phyloP scores from a whole-genome alignment of 1,139 yeast species.

The Saccharomycopsis crataegensis region DNA sequence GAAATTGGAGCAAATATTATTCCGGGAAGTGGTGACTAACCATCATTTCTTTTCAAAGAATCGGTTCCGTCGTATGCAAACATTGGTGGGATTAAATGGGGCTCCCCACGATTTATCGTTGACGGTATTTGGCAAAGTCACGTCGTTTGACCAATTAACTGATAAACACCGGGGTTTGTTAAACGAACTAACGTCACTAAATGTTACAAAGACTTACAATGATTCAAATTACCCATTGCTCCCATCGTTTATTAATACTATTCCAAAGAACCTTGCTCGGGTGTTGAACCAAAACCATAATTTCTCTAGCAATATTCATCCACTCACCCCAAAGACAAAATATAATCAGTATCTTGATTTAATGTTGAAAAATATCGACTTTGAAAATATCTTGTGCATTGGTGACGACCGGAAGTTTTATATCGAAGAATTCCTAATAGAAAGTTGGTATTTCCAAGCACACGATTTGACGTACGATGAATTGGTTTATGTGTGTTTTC shows the following conservation, averaged over 20 bases:
- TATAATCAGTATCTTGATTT: conserved; percentile 18
- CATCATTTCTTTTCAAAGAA: conserved; percentile 30
- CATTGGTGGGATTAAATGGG: conserved; percentile 49
- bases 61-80: conserved; percentile 43
- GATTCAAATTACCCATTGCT: conserved; percentile 6
- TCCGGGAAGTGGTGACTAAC: conserved; percentile 23
- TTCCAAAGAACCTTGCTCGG: background rate
- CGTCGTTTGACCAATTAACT: conserved; percentile 1
- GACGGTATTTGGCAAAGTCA: conserved; percentile 29
- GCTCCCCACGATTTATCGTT: conserved; percentile 22
- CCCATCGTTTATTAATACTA: conserved; percentile 3
- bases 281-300: background rate
- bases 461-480: conserved; percentile 65
- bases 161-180: background rate
- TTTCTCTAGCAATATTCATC: background rate
- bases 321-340: background rate
- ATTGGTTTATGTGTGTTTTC: conserved; percentile 50
- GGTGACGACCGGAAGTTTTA: conserved; percentile 23
- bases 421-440: conserved; percentile 25
- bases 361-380: conserved; percentile 23
- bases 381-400: conserved; percentile 24
- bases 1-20: conserved; percentile 23
- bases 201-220: conserved; percentile 19
- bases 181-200: conserved; percentile 16
- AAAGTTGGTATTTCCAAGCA: conserved; percentile 54